Base-by-base conservation (phyloP, 163 green algal genomes). In the Chlorella variabilis region DNA sequence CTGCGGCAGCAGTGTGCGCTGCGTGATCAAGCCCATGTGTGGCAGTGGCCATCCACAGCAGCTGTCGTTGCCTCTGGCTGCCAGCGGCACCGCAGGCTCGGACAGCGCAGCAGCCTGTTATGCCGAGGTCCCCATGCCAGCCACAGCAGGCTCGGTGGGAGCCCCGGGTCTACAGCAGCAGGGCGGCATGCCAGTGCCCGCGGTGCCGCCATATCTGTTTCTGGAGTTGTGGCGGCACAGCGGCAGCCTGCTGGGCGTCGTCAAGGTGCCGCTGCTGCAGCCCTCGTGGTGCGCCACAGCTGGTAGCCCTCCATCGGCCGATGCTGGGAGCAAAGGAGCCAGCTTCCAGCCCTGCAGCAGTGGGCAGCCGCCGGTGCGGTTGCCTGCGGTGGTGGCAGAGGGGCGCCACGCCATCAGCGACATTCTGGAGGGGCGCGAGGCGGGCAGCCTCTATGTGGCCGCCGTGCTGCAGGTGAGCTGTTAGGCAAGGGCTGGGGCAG, bases 221-320 rank as follows among this genome's bases (percentile, higher is more conserved):
- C 73, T 80, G 38, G 73, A 80, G 56, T 41, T 80, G 2, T 80
- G 73, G 73, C 56, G n/a, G 54, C 73, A 80, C 73, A 80, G 73
- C 5, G 73, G 73, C 5, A 39, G 59, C 38, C 56, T 80, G 54
- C 54, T 80, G 3, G 73, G 73, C 18, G 27, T 80, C 0, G 54
- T 36, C n/a, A 54, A 38, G 17, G 73, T 80, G 73, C 56, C 56
- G 27, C 38, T 80, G 36, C 36, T 80, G 56, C 54, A 56, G 71
- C 71, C 34, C 9, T 21, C 48, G 49, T 42, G 71, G 29, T 20
- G 48, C 45, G 4, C 31, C 27, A 15, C 66, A 13, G 27, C 39
- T 36, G 66, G 59, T n/a, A n/a, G n/a, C 7, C 8, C n/a, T 23
- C 27, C 59, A 54, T 54, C 45, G 15, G 45, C 45, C 11, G 45